Percentiles rank a stretch among this genome's conserved stretches.
Conservation (phyloP, 768 basidiomycete species). For the Floccularia luteovirens region DNA sequence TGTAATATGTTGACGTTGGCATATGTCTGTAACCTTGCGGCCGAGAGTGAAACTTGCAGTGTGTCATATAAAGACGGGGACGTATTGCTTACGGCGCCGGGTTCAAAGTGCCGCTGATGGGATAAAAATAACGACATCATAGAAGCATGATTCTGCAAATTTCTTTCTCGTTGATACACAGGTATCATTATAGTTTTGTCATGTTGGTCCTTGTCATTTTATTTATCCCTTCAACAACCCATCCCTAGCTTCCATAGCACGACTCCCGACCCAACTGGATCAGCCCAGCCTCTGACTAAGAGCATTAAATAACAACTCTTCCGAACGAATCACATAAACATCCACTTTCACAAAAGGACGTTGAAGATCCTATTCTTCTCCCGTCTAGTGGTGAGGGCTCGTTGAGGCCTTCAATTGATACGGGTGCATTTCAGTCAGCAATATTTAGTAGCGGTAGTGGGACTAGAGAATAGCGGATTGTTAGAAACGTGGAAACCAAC, state of each 20-base stretch:
- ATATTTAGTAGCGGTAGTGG: constrained; percentile 40
- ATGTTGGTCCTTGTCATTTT: constrained; percentile 59
- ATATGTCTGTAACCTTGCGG: no score
- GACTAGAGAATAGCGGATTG: constrained; percentile 13
- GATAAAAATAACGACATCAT: no score
- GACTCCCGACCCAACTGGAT: constrained; percentile 17
- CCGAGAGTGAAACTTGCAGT: no score
- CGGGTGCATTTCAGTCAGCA: constrained; percentile 17
- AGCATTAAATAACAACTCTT: constrained; percentile 36
- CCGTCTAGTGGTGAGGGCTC: constrained; percentile 58
- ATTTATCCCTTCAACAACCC: constrained; percentile 6
- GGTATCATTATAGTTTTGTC: no score
- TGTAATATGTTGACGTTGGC: no score
- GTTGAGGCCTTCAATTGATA: constrained; percentile 64
- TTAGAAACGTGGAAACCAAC: constrained; percentile 4
- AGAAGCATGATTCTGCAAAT: no score
- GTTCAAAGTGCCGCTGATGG: no score
- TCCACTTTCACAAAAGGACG: constrained; percentile 47
- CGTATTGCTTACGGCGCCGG: no score
- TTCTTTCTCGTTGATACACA: no score
- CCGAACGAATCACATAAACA: constrained; percentile 43
- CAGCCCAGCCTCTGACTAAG: constrained; percentile 33
- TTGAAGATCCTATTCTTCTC: constrained; percentile 63
- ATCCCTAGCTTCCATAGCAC: constrained; percentile 12
- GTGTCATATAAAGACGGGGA: no score